Base-by-base conservation (phyloP, 2,329 filamentous ascomycete genomes). In the Orbilia quercus region DNA sequence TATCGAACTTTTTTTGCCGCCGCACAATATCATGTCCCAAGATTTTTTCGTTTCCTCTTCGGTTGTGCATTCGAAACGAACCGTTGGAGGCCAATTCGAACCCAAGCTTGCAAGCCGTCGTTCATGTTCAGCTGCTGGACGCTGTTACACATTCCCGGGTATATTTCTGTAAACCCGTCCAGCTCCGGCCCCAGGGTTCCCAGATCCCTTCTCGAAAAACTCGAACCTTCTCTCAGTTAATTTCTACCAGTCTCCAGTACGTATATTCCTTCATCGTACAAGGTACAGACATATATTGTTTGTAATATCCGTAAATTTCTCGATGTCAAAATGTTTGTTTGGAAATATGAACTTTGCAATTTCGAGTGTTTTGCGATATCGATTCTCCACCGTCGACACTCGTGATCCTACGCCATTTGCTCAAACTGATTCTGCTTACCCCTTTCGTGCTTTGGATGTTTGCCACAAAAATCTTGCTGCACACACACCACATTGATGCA, bases 141-240 rank as follows among this genome's bases (percentile, higher is more conserved):
- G 50, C 40, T 51, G 62, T 66, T 58, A 66, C 62, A 66, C 22
- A 58, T 67, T 59, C 36, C 53, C 53, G 53, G 36, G 40, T 57
- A 57, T 59, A 57, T 59, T 53, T 53, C 54, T 57, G 63, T 67
- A 45, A 38, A 51, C 51, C 63, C 53, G 54, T 48, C 50, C 54
- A 5, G 31, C 31, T 40, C 34, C 34, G 14, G 20, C n/a, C 50
- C 2, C 23, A 28, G 50, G 50, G 20, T 54, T 31, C 28, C 28
- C 28, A 40, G 14, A 18, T 16, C 31, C 16, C 18, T n/a, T 22
- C 14, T 16, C 4, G 1, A n/a, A 28, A 28, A 38, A 54, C 20
- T 16, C 12, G 36, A 22, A 12, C 36, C 36, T 4, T 16, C 36
- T 40, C 36, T 12, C 36, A 40, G 4, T 40, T 40, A 40, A 40